Percentiles rank a stretch among this genome's conserved stretches.
Conservation (phyloP, 768 basidiomycete species). For the Pisolithus albus region DNA sequence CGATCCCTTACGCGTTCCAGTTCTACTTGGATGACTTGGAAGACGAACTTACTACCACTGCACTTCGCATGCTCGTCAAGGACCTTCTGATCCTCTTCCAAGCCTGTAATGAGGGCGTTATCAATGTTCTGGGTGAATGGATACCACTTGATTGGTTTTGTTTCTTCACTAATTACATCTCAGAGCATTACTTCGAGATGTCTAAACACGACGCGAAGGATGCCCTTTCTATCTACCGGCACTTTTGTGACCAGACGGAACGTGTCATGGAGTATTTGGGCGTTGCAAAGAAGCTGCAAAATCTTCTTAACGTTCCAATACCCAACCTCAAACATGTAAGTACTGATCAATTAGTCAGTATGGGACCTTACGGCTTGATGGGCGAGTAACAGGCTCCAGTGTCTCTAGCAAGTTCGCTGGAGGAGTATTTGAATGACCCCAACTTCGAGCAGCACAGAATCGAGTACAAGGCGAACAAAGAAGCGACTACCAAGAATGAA, state of each 20-base stretch:
- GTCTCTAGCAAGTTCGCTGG: constrained; percentile 84
- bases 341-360: constrained; percentile 6
- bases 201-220: constrained; percentile 84
- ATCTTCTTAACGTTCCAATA: constrained; percentile 87
- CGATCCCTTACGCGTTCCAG: constrained; percentile 31
- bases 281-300: constrained; percentile 88
- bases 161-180: constrained; percentile 7
- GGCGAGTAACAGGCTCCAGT: constrained; percentile 70
- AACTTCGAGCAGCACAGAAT: constrained; percentile 93
- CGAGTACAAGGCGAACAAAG: constrained; percentile 84
- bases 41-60: constrained; percentile 84
- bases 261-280: constrained; percentile 87
- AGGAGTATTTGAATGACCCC: constrained; percentile 94
- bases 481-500: constrained; percentile 42
- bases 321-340: constrained; percentile 88
- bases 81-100: constrained; percentile 94
- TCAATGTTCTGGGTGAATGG: constrained; percentile 64
- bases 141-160: constrained; percentile 19
- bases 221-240: constrained; percentile 82
- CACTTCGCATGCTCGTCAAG: constrained; percentile 90
- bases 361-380: neutral
- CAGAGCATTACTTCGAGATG: constrained; percentile 98
- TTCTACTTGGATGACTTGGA: constrained; percentile 93
- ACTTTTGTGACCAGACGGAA: constrained; percentile 93
- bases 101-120: constrained; percentile 92